Evolutionary conservation across 2,329 filamentous ascomycete species (phyloP), one percentile per base, ranked within the genome.

Genomic region (Neonectria hederae): DNA sequence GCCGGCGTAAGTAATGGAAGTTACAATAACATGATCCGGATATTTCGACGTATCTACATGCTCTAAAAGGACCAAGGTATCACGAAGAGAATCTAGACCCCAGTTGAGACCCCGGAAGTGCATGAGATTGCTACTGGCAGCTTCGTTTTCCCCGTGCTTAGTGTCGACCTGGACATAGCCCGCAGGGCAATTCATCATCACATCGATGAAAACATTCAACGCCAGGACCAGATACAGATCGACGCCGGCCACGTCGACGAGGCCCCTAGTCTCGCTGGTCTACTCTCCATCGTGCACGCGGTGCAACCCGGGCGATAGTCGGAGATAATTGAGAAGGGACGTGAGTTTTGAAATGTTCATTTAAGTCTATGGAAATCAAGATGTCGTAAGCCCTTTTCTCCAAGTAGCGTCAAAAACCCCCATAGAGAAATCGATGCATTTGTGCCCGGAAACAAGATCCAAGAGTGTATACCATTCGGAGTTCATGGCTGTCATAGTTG

Each of bases 111-210:
- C 13, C 10, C 30, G 30, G 30, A 32, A 32, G 30, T 32, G 30
- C 30, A 32, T 32, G 30, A 32, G 30, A 32, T 32, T 32, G 30
- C 30, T 32, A 13, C 30, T 4, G 4, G 30, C 30, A 13, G 30
- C 30, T 32, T 32, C 2, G 30, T 32, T 4, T 13, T 4, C 30
- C 11, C 30, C 11, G 10, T 5, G 30, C 8, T 32, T 13, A 10
- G 30, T 32, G 30, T 11, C 30, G 10, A 13, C 11, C 10, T 32
- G 30, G 10, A 32, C 30, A 32, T 10, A 32, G 22, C 86, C 86
- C 65, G 86, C 87, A 0, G 87, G 89, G 73, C 88, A 90, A 2
- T 87, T 87, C 81, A 90, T 85, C 53, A 90, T 79, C 6, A 84
- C 76, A 73, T 32, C 30, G 11, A 32, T 9, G 30, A 89, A 76